Percentiles rank a stretch among this genome's conserved stretches.
Evolutionary conservation across 2,329 filamentous ascomycete species (phyloP).

Genomic region (Pseudogymnoascus sp.): DNA sequence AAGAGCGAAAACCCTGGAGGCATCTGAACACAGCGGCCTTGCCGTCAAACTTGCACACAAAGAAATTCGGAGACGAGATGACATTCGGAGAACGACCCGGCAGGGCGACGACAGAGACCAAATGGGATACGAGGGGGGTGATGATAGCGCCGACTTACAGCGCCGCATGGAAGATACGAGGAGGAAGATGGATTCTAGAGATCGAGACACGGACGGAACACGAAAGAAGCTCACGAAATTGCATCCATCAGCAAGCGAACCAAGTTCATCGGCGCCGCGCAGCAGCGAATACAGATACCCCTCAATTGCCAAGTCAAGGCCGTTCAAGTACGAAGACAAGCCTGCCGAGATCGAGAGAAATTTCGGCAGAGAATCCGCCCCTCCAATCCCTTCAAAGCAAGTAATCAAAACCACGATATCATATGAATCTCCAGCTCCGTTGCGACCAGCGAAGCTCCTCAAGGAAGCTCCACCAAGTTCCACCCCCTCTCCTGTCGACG

Average conservation of each 20-base stretch:
- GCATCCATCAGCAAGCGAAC: slow-evolving; percentile 19
- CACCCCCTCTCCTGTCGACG: slow-evolving; percentile 13
- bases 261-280: slow-evolving; percentile 16
- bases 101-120: slow-evolving; percentile 47
- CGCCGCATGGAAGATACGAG: slow-evolving; percentile 45
- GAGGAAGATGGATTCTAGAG: slow-evolving; percentile 31
- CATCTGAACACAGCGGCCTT: slow-evolving; percentile 63
- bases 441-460: slow-evolving; percentile 18
- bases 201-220: slow-evolving; percentile 11
- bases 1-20: slow-evolving; percentile 56
- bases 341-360: background rate
- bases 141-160: slow-evolving; percentile 39
- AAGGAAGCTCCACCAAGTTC: slow-evolving; percentile 19
- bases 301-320: slow-evolving; percentile 45
- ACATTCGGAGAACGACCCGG: slow-evolving; percentile 48
- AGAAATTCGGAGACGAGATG: slow-evolving; percentile 63
- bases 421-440: slow-evolving; percentile 15
- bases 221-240: slow-evolving; percentile 24
- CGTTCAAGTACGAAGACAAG: slow-evolving; percentile 36
- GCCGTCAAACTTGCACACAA: slow-evolving; percentile 69
- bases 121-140: slow-evolving; percentile 27
- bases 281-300: slow-evolving; percentile 47
- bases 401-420: background rate
- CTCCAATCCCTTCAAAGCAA: slow-evolving; percentile 25
- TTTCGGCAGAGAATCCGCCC: slow-evolving; percentile 15